Evolutionary conservation across 2,329 filamentous ascomycete species (phyloP).

Genomic region (Ophiostoma angusticollis): DNA sequence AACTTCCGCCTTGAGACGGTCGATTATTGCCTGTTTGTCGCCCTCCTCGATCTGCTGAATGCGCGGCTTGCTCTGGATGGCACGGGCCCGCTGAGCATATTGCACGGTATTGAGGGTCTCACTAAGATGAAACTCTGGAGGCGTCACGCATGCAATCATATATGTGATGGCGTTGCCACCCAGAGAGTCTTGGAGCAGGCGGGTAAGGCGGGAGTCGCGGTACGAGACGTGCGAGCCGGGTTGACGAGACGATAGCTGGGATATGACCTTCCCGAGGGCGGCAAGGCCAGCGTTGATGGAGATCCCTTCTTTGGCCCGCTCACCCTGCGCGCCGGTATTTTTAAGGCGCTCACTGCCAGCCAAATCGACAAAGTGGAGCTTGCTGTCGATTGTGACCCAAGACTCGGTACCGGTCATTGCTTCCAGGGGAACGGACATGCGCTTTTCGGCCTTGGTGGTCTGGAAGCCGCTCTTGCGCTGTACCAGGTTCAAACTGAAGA

Average conservation of each 20-base stretch:
- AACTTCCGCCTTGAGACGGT: conserved; percentile 85
- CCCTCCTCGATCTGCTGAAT: conserved; percentile 90
- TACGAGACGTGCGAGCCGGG: conserved; percentile 89
- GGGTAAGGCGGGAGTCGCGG: conserved; percentile 91
- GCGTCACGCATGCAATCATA: conserved; percentile 98
- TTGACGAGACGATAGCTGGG: conserved; percentile 83
- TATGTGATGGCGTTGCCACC: conserved; percentile 97
- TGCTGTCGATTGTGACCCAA: conserved; percentile 85
- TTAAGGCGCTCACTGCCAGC: conserved; percentile 94
- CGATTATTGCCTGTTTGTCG: conserved; percentile 88
- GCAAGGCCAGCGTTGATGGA: conserved; percentile 96
- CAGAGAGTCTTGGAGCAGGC: conserved; percentile 87
- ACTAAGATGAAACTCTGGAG: conserved; percentile 91
- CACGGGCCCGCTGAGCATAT: conserved; percentile 88
- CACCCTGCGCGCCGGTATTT: conserved; percentile 90
- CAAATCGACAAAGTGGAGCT: conserved; percentile 95
- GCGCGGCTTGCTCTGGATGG: conserved; percentile 93
- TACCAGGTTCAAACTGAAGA: conserved; percentile 88
- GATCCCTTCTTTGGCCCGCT: conserved; percentile 89
- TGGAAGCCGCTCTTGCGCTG: conserved; percentile 58
- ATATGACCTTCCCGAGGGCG: conserved; percentile 93
- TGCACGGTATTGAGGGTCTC: conserved; percentile 96
- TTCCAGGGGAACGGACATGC: conserved; percentile 76
- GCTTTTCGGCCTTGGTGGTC: conserved; percentile 55
- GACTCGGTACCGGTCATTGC: conserved; percentile 56